These are phyloP conservation scores for Cladosporium oxysporum DNA, from an alignment of 2,329 filamentous ascomycete species.

Conservation along the genomic window DNA sequence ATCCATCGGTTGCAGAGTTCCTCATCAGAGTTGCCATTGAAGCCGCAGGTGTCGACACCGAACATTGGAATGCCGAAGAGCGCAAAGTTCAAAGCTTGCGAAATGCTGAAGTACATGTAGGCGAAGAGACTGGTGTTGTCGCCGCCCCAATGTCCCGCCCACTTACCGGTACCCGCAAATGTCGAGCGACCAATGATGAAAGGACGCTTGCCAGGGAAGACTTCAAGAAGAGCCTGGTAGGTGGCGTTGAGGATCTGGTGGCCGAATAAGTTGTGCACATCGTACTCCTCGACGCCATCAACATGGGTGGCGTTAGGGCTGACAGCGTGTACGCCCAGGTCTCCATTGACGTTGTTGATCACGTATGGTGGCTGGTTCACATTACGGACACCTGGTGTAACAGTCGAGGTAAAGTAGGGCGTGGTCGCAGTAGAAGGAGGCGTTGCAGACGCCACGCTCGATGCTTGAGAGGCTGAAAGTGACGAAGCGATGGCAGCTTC, in stretches of 20 bases:
- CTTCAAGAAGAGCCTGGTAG: slow-evolving; percentile 65
- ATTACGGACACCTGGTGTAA: slow-evolving; percentile 65
- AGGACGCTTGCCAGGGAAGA: slow-evolving; percentile 69
- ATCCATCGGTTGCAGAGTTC: slow-evolving; percentile 70
- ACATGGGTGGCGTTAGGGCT: slow-evolving; percentile 76
- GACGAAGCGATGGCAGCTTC: slow-evolving; percentile 64
- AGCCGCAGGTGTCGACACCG: slow-evolving; percentile 69
- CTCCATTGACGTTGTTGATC: slow-evolving; percentile 72
- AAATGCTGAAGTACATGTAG: slow-evolving; percentile 75
- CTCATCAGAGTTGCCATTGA: slow-evolving; percentile 65
- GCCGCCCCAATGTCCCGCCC: slow-evolving; percentile 80
- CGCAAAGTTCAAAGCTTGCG: slow-evolving; percentile 73
- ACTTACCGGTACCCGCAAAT: slow-evolving; percentile 74
- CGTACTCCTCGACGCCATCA: slow-evolving; percentile 74
- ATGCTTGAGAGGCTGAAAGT: slow-evolving; percentile 54
- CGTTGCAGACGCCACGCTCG: slow-evolving; percentile 38
- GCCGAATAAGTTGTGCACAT: slow-evolving; percentile 79
- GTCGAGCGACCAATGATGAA: slow-evolving; percentile 84
- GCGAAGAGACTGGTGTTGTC: slow-evolving; percentile 70
- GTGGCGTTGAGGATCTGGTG: slow-evolving; percentile 76
- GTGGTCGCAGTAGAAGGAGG: slow-evolving; percentile 34
- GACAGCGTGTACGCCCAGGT: slow-evolving; percentile 71
- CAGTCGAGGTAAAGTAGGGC: slow-evolving; percentile 53
- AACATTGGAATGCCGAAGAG: slow-evolving; percentile 79
- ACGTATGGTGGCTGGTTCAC: slow-evolving; percentile 75